Evolutionary conservation across 768 basidiomycete species (phyloP), one percentile per base, ranked within the genome.

Genomic region (Xanthoconium purpureum): DNA sequence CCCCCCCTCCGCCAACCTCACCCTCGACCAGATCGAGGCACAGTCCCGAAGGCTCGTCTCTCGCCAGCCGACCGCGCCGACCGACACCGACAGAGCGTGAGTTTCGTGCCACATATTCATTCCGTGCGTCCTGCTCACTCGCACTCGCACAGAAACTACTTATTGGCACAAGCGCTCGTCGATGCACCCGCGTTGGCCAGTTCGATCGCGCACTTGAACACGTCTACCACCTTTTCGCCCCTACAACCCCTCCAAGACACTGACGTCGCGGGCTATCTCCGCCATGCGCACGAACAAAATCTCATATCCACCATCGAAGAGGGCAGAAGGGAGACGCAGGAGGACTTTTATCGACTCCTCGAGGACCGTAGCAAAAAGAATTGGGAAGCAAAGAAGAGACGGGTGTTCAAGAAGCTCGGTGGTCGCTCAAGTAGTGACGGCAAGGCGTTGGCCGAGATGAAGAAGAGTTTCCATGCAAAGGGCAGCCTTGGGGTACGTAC

Each of bases 221-320:
- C 91, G 3, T 76, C 87, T 1, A 77, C 88, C 5, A 95, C 91
- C 0, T 96, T 94, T 70, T 84, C 89, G 24, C 91, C 93, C 1
- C 77, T 94, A 18, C 91, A 93, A 66, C 89, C 92, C 6, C 80
- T 96, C n/a, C 88, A 90, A 65, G 94, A 97, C 75, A 94, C 90
- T 0, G 94, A 97, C 67, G 89, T 96, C 50, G 84, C 89, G 35
- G 92, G 92, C n/a, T 95, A 91, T 68, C 84, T 96, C 24, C 88
- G 91, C n/a, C 90, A 94, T 71, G 90, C 91, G 1, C 92, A 96
- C 65, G 94, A 98, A 67, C 94, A 95, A 70, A 92, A 91, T 60
- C 84, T 98, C 53, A 93, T 96, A 55, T 91, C 91, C 2, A 92
- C 94, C 1, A 94, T 98, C 53, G 94, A 96, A 66, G 91, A 96